Percentiles rank a stretch among this genome's conserved stretches.
These are phyloP conservation scores for Fusarium torreyae DNA, from an alignment of 2,329 filamentous ascomycete species.

Conservation along the genomic window DNA sequence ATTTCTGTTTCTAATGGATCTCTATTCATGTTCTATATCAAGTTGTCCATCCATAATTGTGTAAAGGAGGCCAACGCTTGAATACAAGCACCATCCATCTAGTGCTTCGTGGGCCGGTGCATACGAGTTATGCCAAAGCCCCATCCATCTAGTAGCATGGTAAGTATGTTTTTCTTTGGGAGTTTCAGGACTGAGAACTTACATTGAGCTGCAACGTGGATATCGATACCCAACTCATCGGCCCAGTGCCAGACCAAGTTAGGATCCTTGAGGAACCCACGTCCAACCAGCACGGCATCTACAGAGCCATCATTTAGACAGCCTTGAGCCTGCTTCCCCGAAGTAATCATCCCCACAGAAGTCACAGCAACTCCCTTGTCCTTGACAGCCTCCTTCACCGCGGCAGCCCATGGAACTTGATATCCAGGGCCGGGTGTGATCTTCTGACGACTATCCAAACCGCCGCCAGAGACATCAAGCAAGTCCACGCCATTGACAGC, in stretches of 20 bases:
- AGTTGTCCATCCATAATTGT: neutral
- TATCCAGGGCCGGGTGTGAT: slow-evolving; percentile 74
- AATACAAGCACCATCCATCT: neutral
- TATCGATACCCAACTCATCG: slow-evolving; percentile 63
- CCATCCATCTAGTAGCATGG: slow-evolving; percentile 44
- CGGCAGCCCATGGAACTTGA: slow-evolving; percentile 77
- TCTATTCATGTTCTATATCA: neutral
- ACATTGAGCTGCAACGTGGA: slow-evolving; percentile 60
- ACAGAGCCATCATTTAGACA: slow-evolving; percentile 61
- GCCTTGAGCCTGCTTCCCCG: slow-evolving; percentile 61
- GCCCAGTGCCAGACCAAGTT: slow-evolving; percentile 68
- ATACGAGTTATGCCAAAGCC: slow-evolving; percentile 47
- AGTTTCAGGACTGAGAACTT: neutral
- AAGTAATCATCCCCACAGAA: slow-evolving; percentile 63
- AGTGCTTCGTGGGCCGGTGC: slow-evolving; percentile 45
- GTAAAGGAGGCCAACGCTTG: accelerated
- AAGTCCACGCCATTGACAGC: slow-evolving; percentile 78
- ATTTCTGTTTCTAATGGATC: neutral
- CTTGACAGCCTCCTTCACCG: slow-evolving; percentile 76
- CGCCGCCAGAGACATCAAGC: slow-evolving; percentile 78
- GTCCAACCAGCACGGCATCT: slow-evolving; percentile 64
- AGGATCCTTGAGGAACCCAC: slow-evolving; percentile 70
- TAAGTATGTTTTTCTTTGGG: slow-evolving; percentile 1
- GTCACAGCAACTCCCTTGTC: slow-evolving; percentile 62
- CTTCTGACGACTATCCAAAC: slow-evolving; percentile 72